These are phyloP conservation scores for Xylaria intraflava DNA, from an alignment of 495 filamentous ascomycete genomes.

Conservation along the genomic window DNA sequence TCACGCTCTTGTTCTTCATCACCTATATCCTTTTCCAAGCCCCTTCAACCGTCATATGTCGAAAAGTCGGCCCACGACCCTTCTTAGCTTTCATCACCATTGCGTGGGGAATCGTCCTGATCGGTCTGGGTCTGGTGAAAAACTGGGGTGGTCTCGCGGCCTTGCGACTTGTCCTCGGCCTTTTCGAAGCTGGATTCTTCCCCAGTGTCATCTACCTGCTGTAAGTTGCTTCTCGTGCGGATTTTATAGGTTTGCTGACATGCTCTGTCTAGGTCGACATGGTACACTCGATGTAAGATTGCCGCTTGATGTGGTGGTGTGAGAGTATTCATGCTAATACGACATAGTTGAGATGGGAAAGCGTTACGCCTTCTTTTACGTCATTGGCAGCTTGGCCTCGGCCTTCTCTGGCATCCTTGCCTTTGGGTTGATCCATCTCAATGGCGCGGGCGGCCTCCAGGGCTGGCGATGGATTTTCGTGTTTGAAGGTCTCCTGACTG, in stretches of 20 bases:
- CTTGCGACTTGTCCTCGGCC: conserved; percentile 53
- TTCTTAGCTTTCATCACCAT: conserved; percentile 48
- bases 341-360: conserved; percentile 50
- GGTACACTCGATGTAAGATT: conserved; percentile 46
- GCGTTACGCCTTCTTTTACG: conserved; percentile 55
- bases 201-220: conserved; percentile 54
- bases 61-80: conserved; percentile 50
- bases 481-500: conserved; percentile 48
- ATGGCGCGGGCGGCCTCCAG: conserved; percentile 35
- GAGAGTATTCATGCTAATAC: background rate
- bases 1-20: conserved; percentile 56
- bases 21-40: conserved; percentile 53
- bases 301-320: background rate
- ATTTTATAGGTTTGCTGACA: background rate
- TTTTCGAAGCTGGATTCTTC: conserved; percentile 57
- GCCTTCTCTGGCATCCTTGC: conserved; percentile 56
- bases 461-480: conserved; percentile 62
- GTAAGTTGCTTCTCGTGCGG: conserved; percentile 6
- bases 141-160: conserved; percentile 43
- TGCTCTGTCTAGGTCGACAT: conserved; percentile 31
- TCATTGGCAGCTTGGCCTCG: conserved; percentile 54
- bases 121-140: conserved; percentile 50
- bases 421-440: conserved; percentile 53
- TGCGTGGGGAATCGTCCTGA: conserved; percentile 44
- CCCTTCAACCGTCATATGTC: conserved; percentile 43